Evolutionary conservation across 805 yeast genomes (phyloP), one percentile per base, ranked within the genome.

Genomic region (Torulaspora maleeae): DNA sequence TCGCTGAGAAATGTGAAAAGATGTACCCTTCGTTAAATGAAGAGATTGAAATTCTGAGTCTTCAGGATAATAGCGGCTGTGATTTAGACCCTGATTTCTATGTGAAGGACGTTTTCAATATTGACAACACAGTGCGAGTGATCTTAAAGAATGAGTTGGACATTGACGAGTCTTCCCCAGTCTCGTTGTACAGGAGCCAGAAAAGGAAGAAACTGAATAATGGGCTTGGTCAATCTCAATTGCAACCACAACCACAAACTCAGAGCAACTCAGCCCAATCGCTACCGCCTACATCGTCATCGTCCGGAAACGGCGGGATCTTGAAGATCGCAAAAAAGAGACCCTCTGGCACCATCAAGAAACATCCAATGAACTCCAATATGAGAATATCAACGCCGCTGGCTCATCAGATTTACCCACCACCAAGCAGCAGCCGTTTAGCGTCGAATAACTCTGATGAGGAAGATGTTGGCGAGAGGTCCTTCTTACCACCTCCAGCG

Each of bases 51-150:
- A 76, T 86, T 33, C 66, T 73, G n/a, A 75, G 77, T 41, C 64
- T 86, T 4, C 95, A 86, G 58, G 91, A 86, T 61, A 63, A 63
- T 34, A 75, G 78, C 47, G 75, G 74, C 45, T 84, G 90, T 53
- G 95, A 86, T 59, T 66, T 86, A 45, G 95, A 86, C 61, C 90
- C 90, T 0, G 95, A 85, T 48, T 86, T 80, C 51, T 49, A 63
- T 2, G 83, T 80, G 0, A 74, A 74, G 8, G 86, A 84, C 54
- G 81, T 85, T 5, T 84, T 86, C 55, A 78, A 72, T 42, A 63
- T 66, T 11, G 72, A 68, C 47, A 75, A 72, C 47, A 63, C 72
- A 4, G 74, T 79, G 7, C 64, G 75, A 33, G 80, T 77, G 2
- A 52, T 77, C 2, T 52, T 77, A 22, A 63, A 63, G 24, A 60